Evolutionary conservation across 177 flowering plant genomes (phyloP).

Genomic region (Vitis hybrid): DNA sequence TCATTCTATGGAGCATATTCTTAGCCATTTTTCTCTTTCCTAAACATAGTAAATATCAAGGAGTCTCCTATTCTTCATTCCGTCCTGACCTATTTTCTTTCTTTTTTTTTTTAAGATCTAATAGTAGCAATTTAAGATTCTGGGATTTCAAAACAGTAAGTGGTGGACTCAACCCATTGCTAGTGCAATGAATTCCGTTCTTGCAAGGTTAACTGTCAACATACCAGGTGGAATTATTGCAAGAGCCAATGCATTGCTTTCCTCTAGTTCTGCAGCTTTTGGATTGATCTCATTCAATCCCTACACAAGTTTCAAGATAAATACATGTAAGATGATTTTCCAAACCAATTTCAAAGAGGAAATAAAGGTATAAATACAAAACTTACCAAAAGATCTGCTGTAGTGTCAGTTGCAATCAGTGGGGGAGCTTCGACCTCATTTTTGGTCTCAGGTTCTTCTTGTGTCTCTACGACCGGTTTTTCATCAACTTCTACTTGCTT

Average conservation of each 20-base stretch:
- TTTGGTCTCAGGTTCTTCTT: slow-evolving; percentile 41
- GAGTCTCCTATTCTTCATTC: too few relatives aligned
- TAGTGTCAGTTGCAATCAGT: slow-evolving; percentile 37
- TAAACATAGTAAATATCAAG: too few relatives aligned
- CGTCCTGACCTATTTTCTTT: too few relatives aligned
- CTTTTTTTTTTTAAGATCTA: too few relatives aligned
- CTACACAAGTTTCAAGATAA: slow-evolving; percentile 34
- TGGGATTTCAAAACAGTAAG: too few relatives aligned
- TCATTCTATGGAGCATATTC: too few relatives aligned
- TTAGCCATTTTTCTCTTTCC: too few relatives aligned
- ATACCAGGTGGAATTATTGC: slow-evolving; percentile 81
- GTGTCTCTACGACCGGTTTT: slow-evolving; percentile 20
- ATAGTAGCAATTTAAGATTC: too few relatives aligned
- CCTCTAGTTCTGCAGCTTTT: slow-evolving; percentile 65
- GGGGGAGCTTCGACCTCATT: slow-evolving; percentile 42
- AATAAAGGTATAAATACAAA: slow-evolving; percentile 1
- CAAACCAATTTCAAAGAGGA: not conserved
- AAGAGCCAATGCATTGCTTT: slow-evolving; percentile 92
- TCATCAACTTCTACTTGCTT: slow-evolving; percentile 37
- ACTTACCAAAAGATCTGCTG: slow-evolving; percentile 64
- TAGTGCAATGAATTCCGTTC: not conserved
- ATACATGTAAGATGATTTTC: slow-evolving; percentile 1
- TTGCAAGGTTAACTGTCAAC: slow-evolving; percentile 2
- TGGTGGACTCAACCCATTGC: too few relatives aligned
- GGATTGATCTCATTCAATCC: slow-evolving; percentile 82